Evolutionary conservation across 345 rosid species (phyloP).

Genomic region (Geranium rotundifolium): DNA sequence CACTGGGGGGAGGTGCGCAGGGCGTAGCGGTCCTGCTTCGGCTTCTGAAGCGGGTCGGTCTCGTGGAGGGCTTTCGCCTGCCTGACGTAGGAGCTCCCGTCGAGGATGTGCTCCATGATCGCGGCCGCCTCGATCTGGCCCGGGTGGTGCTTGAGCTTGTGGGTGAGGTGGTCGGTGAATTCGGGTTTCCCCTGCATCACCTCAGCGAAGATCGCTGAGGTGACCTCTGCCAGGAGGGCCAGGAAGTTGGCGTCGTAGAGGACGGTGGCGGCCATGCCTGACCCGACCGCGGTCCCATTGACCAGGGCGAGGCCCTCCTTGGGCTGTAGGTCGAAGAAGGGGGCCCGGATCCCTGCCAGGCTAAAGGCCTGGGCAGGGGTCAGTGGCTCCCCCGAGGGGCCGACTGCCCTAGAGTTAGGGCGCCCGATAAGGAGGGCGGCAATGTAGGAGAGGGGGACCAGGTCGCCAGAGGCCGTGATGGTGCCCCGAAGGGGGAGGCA

Average conservation of each 20-base stretch:
- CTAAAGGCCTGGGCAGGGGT: constrained; percentile 37
- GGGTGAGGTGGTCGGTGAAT: constrained; percentile 45
- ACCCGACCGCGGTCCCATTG: constrained; percentile 64
- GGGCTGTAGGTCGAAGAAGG: constrained; percentile 52
- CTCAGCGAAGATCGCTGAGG: constrained; percentile 40
- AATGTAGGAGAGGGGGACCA: constrained; percentile 61
- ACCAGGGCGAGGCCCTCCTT: constrained; percentile 66
- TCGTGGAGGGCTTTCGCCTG: constrained; percentile 34
- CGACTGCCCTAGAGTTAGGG: constrained; percentile 42
- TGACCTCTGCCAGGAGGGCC: constrained; percentile 26
- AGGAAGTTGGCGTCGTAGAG: constrained; percentile 34
- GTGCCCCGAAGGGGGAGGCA: constrained; percentile 70
- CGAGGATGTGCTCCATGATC: no score
- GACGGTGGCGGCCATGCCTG: constrained; percentile 54
- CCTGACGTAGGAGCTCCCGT: constrained; percentile 35
- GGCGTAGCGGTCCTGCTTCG: constrained; percentile 46
- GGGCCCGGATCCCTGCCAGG: constrained; percentile 26
- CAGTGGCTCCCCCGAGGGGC: constrained; percentile 45
- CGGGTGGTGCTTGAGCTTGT: constrained; percentile 46
- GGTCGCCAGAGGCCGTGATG: constrained; percentile 61
- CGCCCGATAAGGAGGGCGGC: constrained; percentile 56
- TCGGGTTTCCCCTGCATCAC: constrained; percentile 47
- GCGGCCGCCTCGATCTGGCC: constrained; percentile 60
- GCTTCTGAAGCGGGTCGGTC: constrained; percentile 40
- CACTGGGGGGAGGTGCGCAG: constrained; percentile 48